Evolutionary conservation across 306 rosid genomes (phyloP).

Genomic region (Herpetospermum pedunculosum): DNA sequence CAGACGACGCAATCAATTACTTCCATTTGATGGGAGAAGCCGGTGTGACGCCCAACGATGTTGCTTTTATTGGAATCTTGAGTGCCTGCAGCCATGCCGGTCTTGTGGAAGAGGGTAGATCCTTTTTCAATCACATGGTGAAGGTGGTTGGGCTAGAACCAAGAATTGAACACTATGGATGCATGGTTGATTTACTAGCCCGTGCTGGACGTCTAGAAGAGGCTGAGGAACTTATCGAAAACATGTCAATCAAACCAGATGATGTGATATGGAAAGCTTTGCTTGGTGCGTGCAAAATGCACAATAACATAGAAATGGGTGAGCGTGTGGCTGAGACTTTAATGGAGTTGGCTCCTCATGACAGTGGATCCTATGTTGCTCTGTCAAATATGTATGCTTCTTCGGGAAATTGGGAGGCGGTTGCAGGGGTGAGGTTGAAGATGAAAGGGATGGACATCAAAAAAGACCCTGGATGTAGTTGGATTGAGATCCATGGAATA

Average conservation of each 20-base stretch:
- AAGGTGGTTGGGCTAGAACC: slow-evolving; percentile 35
- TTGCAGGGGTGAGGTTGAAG: slow-evolving; percentile 52
- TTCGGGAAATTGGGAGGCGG: slow-evolving; percentile 56
- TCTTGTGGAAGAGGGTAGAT: slow-evolving; percentile 45
- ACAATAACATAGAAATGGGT: slow-evolving; percentile 47
- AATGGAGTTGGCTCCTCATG: slow-evolving; percentile 52
- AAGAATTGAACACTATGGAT: slow-evolving; percentile 66
- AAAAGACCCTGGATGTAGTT: slow-evolving; percentile 84
- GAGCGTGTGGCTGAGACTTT: slow-evolving; percentile 35
- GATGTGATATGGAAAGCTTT: slow-evolving; percentile 83
- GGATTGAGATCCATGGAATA: slow-evolving; percentile 56
- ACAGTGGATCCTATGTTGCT: slow-evolving; percentile 77
- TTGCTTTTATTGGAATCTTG: slow-evolving; percentile 46
- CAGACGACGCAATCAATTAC: slow-evolving; percentile 28
- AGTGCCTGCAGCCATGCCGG: slow-evolving; percentile 79
- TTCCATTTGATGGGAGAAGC: slow-evolving; percentile 40
- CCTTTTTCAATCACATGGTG: slow-evolving; percentile 50
- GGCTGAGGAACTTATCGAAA: slow-evolving; percentile 48
- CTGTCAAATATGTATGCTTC: slow-evolving; percentile 69
- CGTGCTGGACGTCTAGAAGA: slow-evolving; percentile 64
- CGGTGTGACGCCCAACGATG: slow-evolving; percentile 53
- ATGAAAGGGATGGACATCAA: slow-evolving; percentile 58
- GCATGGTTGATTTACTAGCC: slow-evolving; percentile 72
- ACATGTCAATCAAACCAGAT: slow-evolving; percentile 50
- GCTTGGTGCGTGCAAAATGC: slow-evolving; percentile 68